These are phyloP conservation scores for Picocystis sp. DNA, from an alignment of 163 green algal genomes.

Conservation along the genomic window DNA sequence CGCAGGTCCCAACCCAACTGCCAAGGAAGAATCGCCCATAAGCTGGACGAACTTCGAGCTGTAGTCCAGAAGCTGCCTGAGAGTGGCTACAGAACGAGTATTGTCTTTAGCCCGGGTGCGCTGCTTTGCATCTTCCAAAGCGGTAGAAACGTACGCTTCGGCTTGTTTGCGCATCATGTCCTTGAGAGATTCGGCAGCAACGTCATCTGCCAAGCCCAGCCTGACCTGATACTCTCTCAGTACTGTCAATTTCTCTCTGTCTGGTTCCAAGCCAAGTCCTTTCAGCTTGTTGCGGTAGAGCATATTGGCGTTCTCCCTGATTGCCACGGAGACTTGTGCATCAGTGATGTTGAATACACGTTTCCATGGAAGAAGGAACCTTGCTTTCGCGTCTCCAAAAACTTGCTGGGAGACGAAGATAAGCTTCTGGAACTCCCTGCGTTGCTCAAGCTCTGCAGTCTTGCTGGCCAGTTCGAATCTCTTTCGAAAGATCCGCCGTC, in stretches of 20 bases:
- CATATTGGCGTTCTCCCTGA: conserved; percentile 65
- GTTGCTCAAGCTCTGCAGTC: conserved; percentile 3
- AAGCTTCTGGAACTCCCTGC: conserved; percentile 78
- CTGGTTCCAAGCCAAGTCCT: conserved; percentile 8
- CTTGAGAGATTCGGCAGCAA: conserved; percentile 26
- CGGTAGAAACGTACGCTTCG: conserved; percentile 31
- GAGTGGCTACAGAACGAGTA: conserved; percentile 10
- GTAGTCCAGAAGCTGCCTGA: not conserved
- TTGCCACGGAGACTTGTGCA: conserved; percentile 56
- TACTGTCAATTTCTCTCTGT: conserved; percentile 12
- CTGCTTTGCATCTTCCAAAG: conserved; percentile 32
- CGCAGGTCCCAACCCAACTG: not conserved
- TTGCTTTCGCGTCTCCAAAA: conserved; percentile 69
- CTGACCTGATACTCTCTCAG: conserved; percentile 22
- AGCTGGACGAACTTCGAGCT: not conserved
- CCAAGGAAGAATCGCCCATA: not conserved
- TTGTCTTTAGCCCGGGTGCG: conserved; percentile 28
- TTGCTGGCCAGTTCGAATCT: conserved; percentile 36
- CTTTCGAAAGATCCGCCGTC: conserved; percentile 47
- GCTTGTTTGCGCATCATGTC: conserved; percentile 23
- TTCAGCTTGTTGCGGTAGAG: conserved; percentile 55
- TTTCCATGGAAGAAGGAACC: conserved; percentile 84
- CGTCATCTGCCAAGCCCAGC: conserved; percentile 31
- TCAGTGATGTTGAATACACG: conserved; percentile 73
- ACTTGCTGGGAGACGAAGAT: conserved; percentile 81